Evolutionary conservation across 495 filamentous ascomycete species (phyloP).

Genomic region (Penicillium coffeae): DNA sequence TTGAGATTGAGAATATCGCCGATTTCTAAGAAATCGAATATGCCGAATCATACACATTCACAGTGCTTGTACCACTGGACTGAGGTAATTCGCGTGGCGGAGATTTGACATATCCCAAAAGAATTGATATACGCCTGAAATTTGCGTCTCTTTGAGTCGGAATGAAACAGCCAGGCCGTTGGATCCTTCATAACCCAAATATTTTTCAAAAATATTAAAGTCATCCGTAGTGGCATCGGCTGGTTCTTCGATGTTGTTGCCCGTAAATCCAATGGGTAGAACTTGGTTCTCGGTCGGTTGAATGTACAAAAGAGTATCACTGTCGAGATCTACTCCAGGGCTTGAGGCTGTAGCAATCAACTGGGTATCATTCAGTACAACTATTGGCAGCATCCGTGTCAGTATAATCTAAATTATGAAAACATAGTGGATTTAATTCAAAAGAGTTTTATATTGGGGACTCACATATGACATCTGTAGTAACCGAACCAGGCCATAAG

Average conservation of each 20-base stretch:
- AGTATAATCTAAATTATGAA: neutral
- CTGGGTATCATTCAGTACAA: conserved; percentile 7
- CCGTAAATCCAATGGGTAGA: conserved; percentile 20
- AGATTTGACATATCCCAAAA: conserved; percentile 24
- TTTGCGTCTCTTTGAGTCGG: conserved; percentile 18
- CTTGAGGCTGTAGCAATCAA: conserved; percentile 17
- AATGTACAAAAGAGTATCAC: conserved; percentile 19
- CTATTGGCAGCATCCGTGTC: conserved; percentile 4
- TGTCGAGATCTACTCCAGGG: conserved; percentile 14
- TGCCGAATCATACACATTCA: too few species aligned
- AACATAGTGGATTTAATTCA: neutral
- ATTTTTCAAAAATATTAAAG: conserved; percentile 20
- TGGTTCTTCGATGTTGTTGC: conserved; percentile 8
- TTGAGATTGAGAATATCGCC: too few species aligned
- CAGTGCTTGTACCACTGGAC: too few species aligned
- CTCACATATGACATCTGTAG: conserved; percentile 24
- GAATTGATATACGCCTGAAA: conserved; percentile 18
- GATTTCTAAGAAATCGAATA: too few species aligned
- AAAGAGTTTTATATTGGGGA: neutral
- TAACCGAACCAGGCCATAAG: conserved; percentile 17
- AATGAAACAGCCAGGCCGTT: conserved; percentile 17
- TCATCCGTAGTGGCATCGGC: conserved; percentile 9
- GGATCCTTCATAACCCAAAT: conserved; percentile 17
- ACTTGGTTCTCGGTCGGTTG: conserved; percentile 14
- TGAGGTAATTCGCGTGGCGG: too few species aligned